A percentile compares a stretch with the other conserved stretches of the same genome.
These are phyloP conservation scores for Zizania latifolia DNA, from an alignment of 176 grass and related monocot genomes.

Conservation along the genomic window DNA sequence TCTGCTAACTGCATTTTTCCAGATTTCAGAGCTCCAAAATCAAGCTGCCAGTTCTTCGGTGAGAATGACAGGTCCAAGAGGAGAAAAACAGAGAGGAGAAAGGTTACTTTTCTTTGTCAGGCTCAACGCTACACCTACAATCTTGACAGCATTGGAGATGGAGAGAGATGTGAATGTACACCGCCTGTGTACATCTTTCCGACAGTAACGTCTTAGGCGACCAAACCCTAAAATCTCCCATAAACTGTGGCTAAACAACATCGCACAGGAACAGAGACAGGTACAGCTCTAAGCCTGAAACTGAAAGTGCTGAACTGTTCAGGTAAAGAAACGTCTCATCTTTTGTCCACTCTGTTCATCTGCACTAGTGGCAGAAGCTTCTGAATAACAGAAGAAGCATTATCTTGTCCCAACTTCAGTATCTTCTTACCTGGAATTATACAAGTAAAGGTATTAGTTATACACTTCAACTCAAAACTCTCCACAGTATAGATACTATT, in stretches of 20 bases:
- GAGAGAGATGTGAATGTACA: slow-evolving; percentile 16
- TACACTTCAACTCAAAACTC: background rate
- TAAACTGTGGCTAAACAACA: slow-evolving; percentile 3
- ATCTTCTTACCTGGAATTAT: background rate
- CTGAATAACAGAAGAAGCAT: background rate
- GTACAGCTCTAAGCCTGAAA: slow-evolving; percentile 6
- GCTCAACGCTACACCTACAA: slow-evolving; percentile 1
- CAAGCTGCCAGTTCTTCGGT: slow-evolving; percentile 10
- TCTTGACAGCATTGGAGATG: slow-evolving; percentile 11
- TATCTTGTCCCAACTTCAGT: slow-evolving; percentile 11
- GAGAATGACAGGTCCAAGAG: slow-evolving; percentile 29
- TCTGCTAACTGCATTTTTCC: slow-evolving; percentile 16
- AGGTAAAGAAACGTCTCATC: slow-evolving; percentile 6
- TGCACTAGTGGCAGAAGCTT: background rate
- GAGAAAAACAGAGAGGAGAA: background rate
- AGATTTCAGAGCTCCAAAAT: background rate
- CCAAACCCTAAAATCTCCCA: slow-evolving; percentile 9
- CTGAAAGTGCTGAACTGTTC: background rate
- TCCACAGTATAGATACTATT: background rate
- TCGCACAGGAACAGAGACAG: background rate
- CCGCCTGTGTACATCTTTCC: background rate
- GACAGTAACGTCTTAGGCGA: slow-evolving; percentile 28
- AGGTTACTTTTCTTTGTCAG: slow-evolving; percentile 19
- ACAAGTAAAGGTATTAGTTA: background rate
- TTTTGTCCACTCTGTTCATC: background rate